A percentile compares a stretch with the other conserved stretches of the same genome.
Conservation (phyloP, 176 grass and related monocot genomes). For the Triticum turgidum region DNA sequence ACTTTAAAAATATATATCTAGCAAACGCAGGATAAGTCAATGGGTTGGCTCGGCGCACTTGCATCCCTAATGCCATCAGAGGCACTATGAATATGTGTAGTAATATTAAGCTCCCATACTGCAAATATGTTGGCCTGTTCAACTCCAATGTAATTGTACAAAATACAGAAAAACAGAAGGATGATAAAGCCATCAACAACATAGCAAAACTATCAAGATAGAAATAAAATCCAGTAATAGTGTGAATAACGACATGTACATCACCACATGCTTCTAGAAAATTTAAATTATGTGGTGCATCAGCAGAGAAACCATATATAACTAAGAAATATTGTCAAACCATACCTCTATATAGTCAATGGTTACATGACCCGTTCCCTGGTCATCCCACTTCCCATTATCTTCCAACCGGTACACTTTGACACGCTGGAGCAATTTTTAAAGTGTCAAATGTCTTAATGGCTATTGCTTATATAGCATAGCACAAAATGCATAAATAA, state of each 20-base stretch:
- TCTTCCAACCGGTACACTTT: slow-evolving; percentile 61
- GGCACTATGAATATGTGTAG: not conserved
- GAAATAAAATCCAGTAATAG: slow-evolving; percentile 9
- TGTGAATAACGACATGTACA: slow-evolving; percentile 8
- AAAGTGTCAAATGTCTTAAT: slow-evolving; percentile 20
- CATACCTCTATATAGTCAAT: slow-evolving; percentile 74
- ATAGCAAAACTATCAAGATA: slow-evolving; percentile 8
- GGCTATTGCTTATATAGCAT: not conserved
- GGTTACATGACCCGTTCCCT: slow-evolving; percentile 74
- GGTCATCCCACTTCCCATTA: slow-evolving; percentile 75
- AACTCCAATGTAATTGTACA: not conserved
- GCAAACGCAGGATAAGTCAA: not conserved
- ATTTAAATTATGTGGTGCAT: slow-evolving; percentile 7
- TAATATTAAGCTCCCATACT: slow-evolving; percentile 7
- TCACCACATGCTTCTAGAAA: slow-evolving; percentile 24
- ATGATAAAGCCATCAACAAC: slow-evolving; percentile 2
- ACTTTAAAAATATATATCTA: not conserved
- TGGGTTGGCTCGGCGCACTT: not conserved
- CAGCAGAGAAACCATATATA: slow-evolving; percentile 20
- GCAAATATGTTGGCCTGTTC: slow-evolving; percentile 3
- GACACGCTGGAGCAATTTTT: slow-evolving; percentile 63
- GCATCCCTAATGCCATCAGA: slow-evolving; percentile 2
- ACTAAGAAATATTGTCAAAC: not conserved
- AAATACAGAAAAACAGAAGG: not conserved
- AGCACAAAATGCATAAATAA: slow-evolving; percentile 21